Evolutionary conservation across 176 grass and related monocot genomes (phyloP).

Genomic region (Saccharum spontaneum): DNA sequence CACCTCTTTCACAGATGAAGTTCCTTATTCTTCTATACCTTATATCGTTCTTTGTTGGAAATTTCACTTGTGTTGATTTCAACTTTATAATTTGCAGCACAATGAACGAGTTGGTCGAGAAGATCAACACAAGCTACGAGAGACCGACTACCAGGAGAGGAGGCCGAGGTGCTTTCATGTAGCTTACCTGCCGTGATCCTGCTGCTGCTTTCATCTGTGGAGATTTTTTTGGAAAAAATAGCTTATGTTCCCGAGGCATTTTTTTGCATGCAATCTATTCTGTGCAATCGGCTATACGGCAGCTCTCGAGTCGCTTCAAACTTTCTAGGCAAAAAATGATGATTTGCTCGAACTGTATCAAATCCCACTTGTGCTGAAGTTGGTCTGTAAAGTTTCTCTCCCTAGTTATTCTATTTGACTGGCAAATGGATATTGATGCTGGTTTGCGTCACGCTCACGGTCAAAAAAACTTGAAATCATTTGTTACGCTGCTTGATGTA

Average conservation of each 20-base stretch:
- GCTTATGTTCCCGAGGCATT: constrained; percentile 24
- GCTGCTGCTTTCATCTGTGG: not conserved
- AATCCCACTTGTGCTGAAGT: constrained; percentile 8
- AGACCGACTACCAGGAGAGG: constrained; percentile 65
- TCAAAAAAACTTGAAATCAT: not conserved
- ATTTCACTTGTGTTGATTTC: not conserved
- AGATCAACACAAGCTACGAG: constrained; percentile 83
- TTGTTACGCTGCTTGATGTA: no score
- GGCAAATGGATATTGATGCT: not conserved
- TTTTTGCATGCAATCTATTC: constrained; percentile 37
- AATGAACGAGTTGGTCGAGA: constrained; percentile 96
- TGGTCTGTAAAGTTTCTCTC: constrained; percentile 32
- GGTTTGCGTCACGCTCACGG: not conserved
- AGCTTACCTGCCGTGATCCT: constrained; percentile 7
- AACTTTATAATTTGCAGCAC: constrained; percentile 49
- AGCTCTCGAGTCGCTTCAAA: not conserved
- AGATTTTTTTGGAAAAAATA: constrained; percentile 30
- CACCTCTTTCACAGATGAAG: not conserved
- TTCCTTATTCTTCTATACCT: not conserved
- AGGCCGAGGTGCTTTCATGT: constrained; percentile 87
- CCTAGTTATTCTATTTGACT: constrained; percentile 6
- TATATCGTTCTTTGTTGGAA: not conserved
- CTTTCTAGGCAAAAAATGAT: constrained; percentile 5
- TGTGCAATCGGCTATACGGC: not conserved
- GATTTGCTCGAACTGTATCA: constrained; percentile 35